phyloP scores from a whole-genome alignment of 2,329 filamentous ascomycete species.

The Phaeosphaeria sp. region DNA sequence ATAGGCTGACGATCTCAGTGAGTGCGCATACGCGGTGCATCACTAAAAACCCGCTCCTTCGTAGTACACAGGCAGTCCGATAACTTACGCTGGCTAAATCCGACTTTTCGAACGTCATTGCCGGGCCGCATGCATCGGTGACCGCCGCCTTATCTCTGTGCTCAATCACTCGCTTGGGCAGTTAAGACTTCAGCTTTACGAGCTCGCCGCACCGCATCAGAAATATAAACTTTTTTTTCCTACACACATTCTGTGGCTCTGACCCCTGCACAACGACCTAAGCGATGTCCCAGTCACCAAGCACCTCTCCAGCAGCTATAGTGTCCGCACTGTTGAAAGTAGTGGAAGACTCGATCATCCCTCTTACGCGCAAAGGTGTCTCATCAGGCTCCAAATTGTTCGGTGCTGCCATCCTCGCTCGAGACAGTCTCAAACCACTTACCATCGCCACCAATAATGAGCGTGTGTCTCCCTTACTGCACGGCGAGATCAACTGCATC shows the following conservation, averaged over 20 bases:
- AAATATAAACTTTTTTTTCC: background rate
- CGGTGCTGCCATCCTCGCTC: conserved; percentile 62
- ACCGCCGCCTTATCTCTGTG: background rate
- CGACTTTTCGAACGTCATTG: background rate
- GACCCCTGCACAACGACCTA: background rate
- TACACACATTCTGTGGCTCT: background rate
- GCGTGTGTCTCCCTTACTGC: conserved; percentile 61
- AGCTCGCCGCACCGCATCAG: background rate
- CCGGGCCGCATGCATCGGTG: background rate
- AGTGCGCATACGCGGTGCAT: too few relatives aligned
- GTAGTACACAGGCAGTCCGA: background rate
- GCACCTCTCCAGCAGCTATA: background rate
- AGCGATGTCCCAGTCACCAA: conserved; percentile 8
- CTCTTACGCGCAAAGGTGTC: conserved; percentile 59
- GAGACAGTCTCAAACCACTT: conserved; percentile 50
- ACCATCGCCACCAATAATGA: conserved; percentile 66
- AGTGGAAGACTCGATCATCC: conserved; percentile 57
- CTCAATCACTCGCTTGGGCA: background rate
- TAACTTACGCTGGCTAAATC: background rate
- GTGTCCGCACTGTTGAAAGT: conserved; percentile 14
- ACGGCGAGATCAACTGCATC: conserved; percentile 68
- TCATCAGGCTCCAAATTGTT: conserved; percentile 64
- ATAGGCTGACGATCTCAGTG: too few relatives aligned
- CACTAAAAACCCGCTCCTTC: background rate
- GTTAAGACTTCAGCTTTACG: background rate